Evolutionary conservation across 1,284 basidiomycete species (phyloP), one percentile per base, ranked within the genome.

Genomic region (Cutaneotrichosporon spelunceum): DNA sequence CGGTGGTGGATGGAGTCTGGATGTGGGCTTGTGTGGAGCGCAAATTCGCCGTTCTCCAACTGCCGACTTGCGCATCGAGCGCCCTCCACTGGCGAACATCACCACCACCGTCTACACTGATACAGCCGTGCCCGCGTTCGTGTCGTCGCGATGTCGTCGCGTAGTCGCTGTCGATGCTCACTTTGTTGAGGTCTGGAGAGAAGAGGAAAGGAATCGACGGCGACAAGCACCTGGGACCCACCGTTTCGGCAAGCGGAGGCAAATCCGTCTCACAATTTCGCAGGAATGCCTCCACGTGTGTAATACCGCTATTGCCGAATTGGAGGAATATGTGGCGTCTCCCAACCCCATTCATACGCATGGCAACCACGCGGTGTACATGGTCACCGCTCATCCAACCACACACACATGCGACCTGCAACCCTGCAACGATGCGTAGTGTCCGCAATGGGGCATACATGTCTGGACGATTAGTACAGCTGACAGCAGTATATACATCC

Each of bases 161-260:
- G 48, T 33, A 33, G 30, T 33, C 48, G 16, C 16, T 27, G 26
- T 50, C 27, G 48, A 50, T 50, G 48, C 48, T 50, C 48, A 50
- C 48, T 50, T 50, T 50, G 48, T 50, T 50, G 48, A 50, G 48
- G 48, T 50, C 48, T 50, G 26, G 26, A 27, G 27, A 50, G 48
- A 50, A 50, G 48, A 50, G 26, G 26, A 27, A 50, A 30, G 26
- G 27, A 50, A 29, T 30, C 26, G 48, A 42, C 27, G 48, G 6
- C 48, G 24, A 13, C 8, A 23, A 14, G 27, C 24, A 50, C 48
- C 48, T 30, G 27, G n/a, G n/a, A 50, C 27, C 48, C 48, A 19
- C 48, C 24, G 30, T n/a, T 29, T 30, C 13, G 14, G 11, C 27
- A 9, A 24, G 27, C 26, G 48, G 27, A 29, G 26, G 24, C 48